phyloP scores from a whole-genome alignment of 176 grass and related monocot species.

The Oropetium thomaeum region DNA sequence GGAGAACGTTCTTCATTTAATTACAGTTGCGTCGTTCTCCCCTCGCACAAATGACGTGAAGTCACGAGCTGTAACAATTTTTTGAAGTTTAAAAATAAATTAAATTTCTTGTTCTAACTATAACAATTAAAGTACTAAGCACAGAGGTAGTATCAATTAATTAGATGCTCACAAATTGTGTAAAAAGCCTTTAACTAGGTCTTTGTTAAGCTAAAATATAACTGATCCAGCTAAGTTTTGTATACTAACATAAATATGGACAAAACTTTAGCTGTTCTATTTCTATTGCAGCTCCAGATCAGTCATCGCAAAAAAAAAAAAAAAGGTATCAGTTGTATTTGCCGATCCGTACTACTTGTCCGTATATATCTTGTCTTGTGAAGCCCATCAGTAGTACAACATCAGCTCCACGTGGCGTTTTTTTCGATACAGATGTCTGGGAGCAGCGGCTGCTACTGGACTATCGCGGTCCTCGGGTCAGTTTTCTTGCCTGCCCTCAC shows the following conservation, averaged over 20 bases:
- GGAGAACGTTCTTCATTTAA: neutral
- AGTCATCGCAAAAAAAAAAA: too few species aligned
- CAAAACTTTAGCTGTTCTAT: neutral
- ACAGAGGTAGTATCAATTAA: too few species aligned
- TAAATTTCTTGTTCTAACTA: too few species aligned
- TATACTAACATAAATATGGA: too few species aligned
- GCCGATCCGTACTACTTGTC: neutral
- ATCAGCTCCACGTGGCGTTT: neutral
- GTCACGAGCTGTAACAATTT: too few species aligned
- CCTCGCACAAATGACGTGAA: neutral
- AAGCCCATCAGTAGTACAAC: neutral
- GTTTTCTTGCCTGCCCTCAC: slow-evolving; percentile 13
- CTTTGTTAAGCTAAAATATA: neutral
- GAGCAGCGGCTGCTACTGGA: neutral
- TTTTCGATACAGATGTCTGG: neutral
- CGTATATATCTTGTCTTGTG: neutral
- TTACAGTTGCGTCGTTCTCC: neutral
- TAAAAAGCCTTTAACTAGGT: too few species aligned
- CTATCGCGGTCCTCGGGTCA: neutral
- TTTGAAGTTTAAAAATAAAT: too few species aligned
- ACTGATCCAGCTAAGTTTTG: neutral
- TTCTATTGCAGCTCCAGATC: too few species aligned
- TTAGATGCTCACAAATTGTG: neutral
- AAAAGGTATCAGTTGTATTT: neutral
- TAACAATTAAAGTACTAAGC: too few species aligned